A percentile compares a stretch with the other conserved stretches of the same genome.
Evolutionary conservation across 2,329 filamentous ascomycete species (phyloP).

Genomic region (Fusarium sacchari): DNA sequence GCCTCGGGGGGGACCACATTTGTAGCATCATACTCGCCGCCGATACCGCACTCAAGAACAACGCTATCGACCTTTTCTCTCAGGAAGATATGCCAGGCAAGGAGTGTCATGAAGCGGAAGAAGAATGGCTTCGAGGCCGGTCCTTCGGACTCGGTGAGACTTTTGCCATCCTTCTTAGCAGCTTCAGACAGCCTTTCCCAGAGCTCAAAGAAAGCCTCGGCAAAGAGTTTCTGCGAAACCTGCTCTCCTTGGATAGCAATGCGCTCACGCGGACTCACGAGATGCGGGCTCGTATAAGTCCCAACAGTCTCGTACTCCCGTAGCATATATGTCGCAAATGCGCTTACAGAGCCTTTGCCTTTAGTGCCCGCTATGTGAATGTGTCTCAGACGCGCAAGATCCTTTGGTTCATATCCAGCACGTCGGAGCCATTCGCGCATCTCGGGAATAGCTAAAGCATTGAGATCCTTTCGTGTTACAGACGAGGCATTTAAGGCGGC

Average conservation of each 20-base stretch:
- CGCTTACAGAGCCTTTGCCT: conserved; percentile 89
- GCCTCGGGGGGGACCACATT: conserved; percentile 76
- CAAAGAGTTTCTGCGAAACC: conserved; percentile 74
- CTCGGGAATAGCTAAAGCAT: conserved; percentile 80
- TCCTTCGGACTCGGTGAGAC: conserved; percentile 59
- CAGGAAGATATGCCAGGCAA: conserved; percentile 87
- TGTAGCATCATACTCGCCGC: conserved; percentile 92
- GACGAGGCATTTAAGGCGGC: conserved; percentile 43
- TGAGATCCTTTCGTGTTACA: conserved; percentile 64
- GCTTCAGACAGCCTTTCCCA: conserved; percentile 72
- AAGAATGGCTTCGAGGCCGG: conserved; percentile 83
- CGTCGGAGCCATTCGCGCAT: conserved; percentile 81
- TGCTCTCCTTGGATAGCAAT: conserved; percentile 82
- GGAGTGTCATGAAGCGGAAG: conserved; percentile 89
- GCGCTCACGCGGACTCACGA: conserved; percentile 84
- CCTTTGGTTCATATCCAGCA: conserved; percentile 72
- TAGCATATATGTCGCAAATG: conserved; percentile 85
- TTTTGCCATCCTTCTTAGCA: conserved; percentile 47
- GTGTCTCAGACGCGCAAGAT: conserved; percentile 57
- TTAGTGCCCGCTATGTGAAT: conserved; percentile 95
- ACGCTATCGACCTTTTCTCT: conserved; percentile 79
- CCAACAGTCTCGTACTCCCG: conserved; percentile 65
- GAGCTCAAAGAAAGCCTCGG: conserved; percentile 82
- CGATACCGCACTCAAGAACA: conserved; percentile 92
- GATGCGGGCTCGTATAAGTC: conserved; percentile 86